Conservation (phyloP, 352 stramenopile genomes). For the Phytopythium vexans region DNA sequence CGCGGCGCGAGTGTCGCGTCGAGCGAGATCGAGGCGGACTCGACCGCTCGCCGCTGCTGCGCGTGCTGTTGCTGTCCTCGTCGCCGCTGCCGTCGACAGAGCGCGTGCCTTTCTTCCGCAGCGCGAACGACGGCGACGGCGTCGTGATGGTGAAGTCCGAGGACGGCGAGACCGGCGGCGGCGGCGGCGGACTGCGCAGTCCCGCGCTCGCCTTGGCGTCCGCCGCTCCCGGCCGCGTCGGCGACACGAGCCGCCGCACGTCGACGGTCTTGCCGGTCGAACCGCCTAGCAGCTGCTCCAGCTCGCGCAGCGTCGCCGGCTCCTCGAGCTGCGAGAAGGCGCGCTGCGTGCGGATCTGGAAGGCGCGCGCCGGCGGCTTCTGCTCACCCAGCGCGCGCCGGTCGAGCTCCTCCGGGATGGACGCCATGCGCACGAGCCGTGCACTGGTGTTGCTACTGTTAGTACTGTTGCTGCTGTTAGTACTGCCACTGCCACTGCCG, state of each 20-base stretch:
- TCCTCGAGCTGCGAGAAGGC: constrained; percentile 73
- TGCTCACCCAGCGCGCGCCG: background rate
- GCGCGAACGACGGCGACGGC: constrained; percentile 9
- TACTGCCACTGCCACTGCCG: background rate
- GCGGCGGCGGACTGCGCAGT: constrained; percentile 8
- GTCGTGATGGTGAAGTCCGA: constrained; percentile 12
- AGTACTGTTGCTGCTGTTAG: constrained; percentile 5
- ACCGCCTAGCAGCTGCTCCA: constrained; percentile 14
- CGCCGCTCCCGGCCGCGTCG: constrained; percentile 17
- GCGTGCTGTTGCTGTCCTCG: constrained; percentile 13
- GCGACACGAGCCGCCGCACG: constrained; percentile 52
- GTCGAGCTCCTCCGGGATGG: constrained; percentile 6
- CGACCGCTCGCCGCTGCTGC: constrained; percentile 8
- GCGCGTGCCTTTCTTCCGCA: constrained; percentile 7
- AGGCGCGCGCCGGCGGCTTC: background rate
- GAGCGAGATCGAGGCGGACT: background rate
- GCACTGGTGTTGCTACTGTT: constrained; percentile 6
- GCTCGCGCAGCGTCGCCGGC: constrained; percentile 29
- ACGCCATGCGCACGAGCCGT: constrained; percentile 5
- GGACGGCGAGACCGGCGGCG: constrained; percentile 15
- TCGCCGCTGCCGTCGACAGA: constrained; percentile 9
- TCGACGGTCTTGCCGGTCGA: constrained; percentile 52
- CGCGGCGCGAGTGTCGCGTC: background rate
- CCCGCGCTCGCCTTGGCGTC: background rate
- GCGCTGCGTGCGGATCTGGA: constrained; percentile 27